Evolutionary conservation across 2,329 filamentous ascomycete genomes (phyloP), one percentile per base, ranked within the genome.

Genomic region (Pyrenophora seminiperda): DNA sequence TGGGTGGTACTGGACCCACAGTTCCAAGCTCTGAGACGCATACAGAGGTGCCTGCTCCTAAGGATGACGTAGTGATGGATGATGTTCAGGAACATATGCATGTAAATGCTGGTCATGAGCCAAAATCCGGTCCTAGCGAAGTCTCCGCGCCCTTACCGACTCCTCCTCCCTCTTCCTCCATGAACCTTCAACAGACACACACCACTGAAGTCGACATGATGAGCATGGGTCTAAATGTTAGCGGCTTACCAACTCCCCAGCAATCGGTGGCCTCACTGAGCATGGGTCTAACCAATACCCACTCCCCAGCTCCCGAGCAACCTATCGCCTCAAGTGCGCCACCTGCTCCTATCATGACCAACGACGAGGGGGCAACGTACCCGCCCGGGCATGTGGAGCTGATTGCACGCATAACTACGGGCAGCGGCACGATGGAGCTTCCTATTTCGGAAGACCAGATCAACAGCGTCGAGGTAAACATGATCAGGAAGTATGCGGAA

Each of bases 401-500:
- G 7, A 24, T 52, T 13, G 48, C 52, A 9, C 52, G 48, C 13
- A 40, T 47, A 27, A 51, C 30, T 18, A 51, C 48, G 6, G 14
- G 33, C 6, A 30, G 27, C n/a, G 44, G 44, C n/a, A 18, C 20
- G 7, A 33, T 52, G n/a, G 46, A 50, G 9, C n/a, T 53, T 7
- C 50, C 53, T 2, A 50, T 56, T 24, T 37, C 36, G 2, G 15
- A 43, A 7, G 22, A 43, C 14, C 40, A 47, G 13, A 11, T 56
- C 27, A 36, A 53, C 14, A 43, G 27, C 9, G 32, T 40, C 7
- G 53, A 56, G 11, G 36, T 30, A 5, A 34, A 41, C 19, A 39
- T 53, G 30, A 40, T 56, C 20, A 22, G 31, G 14, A 53, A 47
- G 41, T 56, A 56, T 14, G 50, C 50, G 5, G 39, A 43, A 17